phyloP scores from a whole-genome alignment of 164 flowering plant genomes.

The Buxus sempervirens region DNA sequence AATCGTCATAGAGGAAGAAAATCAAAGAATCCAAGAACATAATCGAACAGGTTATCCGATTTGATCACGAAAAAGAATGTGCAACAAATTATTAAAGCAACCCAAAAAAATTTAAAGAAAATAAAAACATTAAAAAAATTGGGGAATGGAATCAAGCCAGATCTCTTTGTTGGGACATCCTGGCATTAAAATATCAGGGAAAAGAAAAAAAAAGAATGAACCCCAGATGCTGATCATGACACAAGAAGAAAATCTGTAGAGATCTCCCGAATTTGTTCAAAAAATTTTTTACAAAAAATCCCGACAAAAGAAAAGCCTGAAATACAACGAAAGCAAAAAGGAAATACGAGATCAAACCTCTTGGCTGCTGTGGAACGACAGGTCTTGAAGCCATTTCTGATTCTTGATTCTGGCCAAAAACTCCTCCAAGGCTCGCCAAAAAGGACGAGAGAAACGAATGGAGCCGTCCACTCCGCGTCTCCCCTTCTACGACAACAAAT shows the following conservation, averaged over 20 bases:
- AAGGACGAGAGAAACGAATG: slow-evolving; percentile 41
- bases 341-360: neutral
- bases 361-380: neutral
- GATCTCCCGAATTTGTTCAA: too few species aligned
- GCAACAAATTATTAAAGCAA: too few species aligned
- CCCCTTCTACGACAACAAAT: slow-evolving; percentile 22
- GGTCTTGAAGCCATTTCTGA: slow-evolving; percentile 9
- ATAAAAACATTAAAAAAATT: neutral
- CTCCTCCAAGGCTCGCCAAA: slow-evolving; percentile 44
- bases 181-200: neutral
- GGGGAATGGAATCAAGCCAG: neutral
- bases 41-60: too few species aligned
- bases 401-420: slow-evolving; percentile 21
- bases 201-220: neutral
- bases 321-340: neutral
- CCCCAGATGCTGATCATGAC: neutral
- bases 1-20: neutral
- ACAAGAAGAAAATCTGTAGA: neutral
- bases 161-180: neutral
- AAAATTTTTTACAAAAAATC: too few species aligned
- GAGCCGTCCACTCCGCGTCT: slow-evolving; percentile 45
- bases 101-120: neutral
- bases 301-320: neutral
- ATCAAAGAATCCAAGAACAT: too few species aligned
- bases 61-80: too few species aligned